These are phyloP conservation scores for Capronia americana DNA, from an alignment of 2,329 filamentous ascomycete species.

Conservation along the genomic window DNA sequence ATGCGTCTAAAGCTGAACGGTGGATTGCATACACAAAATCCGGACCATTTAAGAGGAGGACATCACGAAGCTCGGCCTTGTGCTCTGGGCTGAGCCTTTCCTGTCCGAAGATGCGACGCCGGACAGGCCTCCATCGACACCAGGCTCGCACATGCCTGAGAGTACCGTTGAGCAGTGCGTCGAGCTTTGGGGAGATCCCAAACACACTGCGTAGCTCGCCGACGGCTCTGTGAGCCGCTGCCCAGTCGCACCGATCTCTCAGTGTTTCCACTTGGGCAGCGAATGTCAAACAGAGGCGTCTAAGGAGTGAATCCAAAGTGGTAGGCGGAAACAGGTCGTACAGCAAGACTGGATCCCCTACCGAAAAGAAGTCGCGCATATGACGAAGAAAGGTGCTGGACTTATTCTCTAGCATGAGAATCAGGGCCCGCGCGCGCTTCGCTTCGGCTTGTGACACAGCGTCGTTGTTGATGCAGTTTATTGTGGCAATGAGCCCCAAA, in stretches of 20 bases:
- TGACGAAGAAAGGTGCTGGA: background rate
- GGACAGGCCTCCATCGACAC: background rate
- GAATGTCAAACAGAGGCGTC: background rate
- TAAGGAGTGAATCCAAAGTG: background rate
- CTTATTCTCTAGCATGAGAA: slow-evolving; percentile 3
- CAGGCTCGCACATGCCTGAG: background rate
- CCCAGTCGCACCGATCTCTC: slow-evolving; percentile 5
- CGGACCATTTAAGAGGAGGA: background rate
- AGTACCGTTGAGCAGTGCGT: background rate
- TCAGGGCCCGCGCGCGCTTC: background rate
- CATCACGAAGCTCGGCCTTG: background rate
- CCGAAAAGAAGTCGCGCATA: background rate
- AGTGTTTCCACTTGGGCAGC: background rate
- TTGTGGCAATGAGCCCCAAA: background rate
- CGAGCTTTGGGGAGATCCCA: background rate
- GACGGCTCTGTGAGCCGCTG: slow-evolving; percentile 2
- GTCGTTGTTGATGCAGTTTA: background rate
- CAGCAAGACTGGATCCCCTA: background rate
- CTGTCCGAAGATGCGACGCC: background rate
- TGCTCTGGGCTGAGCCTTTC: background rate
- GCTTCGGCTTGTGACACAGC: slow-evolving; percentile 1
- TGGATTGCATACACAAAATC: background rate
- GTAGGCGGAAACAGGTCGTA: background rate
- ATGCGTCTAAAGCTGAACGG: background rate
- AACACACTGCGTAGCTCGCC: background rate